phyloP scores from a whole-genome alignment of 2,329 filamentous ascomycete species.

The Ascochyta viciae-villosae region DNA sequence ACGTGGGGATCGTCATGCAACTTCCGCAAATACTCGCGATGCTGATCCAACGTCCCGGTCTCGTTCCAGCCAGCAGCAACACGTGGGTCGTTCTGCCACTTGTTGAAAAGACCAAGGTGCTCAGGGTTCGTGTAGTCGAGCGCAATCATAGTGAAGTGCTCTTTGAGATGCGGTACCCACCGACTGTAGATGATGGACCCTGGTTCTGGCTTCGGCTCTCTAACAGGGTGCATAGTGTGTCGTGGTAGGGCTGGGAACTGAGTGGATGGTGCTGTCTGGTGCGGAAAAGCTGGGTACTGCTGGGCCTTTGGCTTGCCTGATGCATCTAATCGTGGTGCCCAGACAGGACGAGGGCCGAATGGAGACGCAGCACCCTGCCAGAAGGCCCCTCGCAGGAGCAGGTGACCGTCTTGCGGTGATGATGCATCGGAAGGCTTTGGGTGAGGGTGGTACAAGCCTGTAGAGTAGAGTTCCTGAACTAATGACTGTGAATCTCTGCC shows the following conservation, averaged over 20 bases:
- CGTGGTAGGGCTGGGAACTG: conserved; percentile 56
- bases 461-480: conserved; percentile 50
- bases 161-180: conserved; percentile 76
- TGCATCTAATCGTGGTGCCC: conserved; percentile 46
- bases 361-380: conserved; percentile 55
- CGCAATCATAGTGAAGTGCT: conserved; percentile 79
- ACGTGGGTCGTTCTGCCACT: conserved; percentile 84
- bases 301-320: conserved; percentile 49
- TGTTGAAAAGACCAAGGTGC: conserved; percentile 75
- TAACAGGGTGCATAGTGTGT: conserved; percentile 73
- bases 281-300: conserved; percentile 52
- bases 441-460: conserved; percentile 54
- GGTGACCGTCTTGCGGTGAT: conserved; percentile 48
- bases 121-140: conserved; percentile 70
- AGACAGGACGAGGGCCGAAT: conserved; percentile 51
- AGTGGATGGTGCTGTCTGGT: conserved; percentile 56
- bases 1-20: conserved; percentile 76
- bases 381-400: conserved; percentile 60
- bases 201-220: conserved; percentile 73
- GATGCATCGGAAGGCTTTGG: conserved; percentile 47
- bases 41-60: conserved; percentile 76
- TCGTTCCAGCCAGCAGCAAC: conserved; percentile 83
- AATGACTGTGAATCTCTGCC: conserved; percentile 49
- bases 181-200: conserved; percentile 78
- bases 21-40: conserved; percentile 72